These are phyloP conservation scores for Saccharomyces paradoxus DNA, from an alignment of 805 yeast species.

Conservation along the genomic window DNA sequence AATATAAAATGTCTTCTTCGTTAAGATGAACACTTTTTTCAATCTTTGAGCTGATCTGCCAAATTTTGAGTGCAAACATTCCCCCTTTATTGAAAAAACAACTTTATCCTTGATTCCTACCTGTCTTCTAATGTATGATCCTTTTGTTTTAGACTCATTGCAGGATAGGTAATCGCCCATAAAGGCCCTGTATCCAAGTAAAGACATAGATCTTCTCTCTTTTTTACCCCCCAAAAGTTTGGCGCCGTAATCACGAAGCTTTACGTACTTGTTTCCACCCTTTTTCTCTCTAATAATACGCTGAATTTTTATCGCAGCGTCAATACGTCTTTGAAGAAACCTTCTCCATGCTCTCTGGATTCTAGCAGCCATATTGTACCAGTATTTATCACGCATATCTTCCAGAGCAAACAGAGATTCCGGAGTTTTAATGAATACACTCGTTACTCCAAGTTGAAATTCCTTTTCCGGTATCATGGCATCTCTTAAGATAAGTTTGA, in stretches of 20 bases:
- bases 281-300: conserved; percentile 71
- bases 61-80: conserved; percentile 72
- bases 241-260: conserved; percentile 79
- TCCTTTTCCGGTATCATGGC: conserved; percentile 69
- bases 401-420: conserved; percentile 93
- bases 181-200: conserved; percentile 79
- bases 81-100: conserved; percentile 76
- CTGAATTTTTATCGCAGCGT: conserved; percentile 77
- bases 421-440: conserved; percentile 92
- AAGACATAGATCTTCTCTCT: conserved; percentile 81
- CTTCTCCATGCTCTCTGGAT: conserved; percentile 96
- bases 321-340: conserved; percentile 69
- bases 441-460: conserved; percentile 85
- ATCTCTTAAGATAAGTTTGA: conserved; percentile 43
- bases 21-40: conserved; percentile 64
- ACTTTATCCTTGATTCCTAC: conserved; percentile 63
- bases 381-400: conserved; percentile 91
- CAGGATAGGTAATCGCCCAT: conserved; percentile 93
- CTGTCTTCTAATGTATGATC: conserved; percentile 63
- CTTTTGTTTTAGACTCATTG: conserved; percentile 67
- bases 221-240: conserved; percentile 62
- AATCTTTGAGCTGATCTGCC: conserved; percentile 84
- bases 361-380: conserved; percentile 97
- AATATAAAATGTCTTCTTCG: conserved; percentile 53
- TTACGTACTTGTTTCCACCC: conserved; percentile 75